phyloP scores from a whole-genome alignment of 2,329 filamentous ascomycete genomes.

The Geosmithia flava region DNA sequence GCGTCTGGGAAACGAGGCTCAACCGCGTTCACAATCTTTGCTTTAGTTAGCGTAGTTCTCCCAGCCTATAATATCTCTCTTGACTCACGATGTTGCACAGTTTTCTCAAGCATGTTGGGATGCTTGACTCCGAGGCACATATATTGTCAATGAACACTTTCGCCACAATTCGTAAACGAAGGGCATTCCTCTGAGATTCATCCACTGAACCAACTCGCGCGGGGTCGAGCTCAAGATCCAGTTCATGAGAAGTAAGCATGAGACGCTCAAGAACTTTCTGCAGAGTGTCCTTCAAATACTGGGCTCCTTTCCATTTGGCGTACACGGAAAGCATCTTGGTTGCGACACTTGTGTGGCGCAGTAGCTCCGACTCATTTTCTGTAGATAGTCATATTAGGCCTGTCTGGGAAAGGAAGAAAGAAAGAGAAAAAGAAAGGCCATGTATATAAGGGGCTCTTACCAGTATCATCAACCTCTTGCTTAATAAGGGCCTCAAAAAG shows the following conservation, averaged over 20 bases:
- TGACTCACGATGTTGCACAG: constrained; percentile 52
- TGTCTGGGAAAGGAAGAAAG: not conserved
- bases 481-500: constrained; percentile 55
- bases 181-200: constrained; percentile 52
- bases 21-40: constrained; percentile 49
- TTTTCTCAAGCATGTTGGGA: constrained; percentile 51
- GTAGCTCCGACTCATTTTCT: constrained; percentile 56
- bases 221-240: constrained; percentile 57
- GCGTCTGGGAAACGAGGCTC: constrained; percentile 53
- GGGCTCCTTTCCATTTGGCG: constrained; percentile 57
- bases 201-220: constrained; percentile 45
- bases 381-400: constrained; percentile 4
- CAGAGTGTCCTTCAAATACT: constrained; percentile 50
- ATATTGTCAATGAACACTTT: constrained; percentile 64
- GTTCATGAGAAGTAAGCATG: constrained; percentile 53
- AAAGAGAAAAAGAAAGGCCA: not conserved
- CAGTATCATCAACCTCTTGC: constrained; percentile 56
- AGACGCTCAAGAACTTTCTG: constrained; percentile 55
- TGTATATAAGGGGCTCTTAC: constrained; percentile 16
- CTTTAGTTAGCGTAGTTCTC: not conserved
- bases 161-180: constrained; percentile 53
- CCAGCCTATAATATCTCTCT: not conserved
- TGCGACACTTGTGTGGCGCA: constrained; percentile 57
- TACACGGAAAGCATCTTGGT: constrained; percentile 63
- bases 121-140: constrained; percentile 46